These are phyloP conservation scores for Puccinia novopanici DNA, from an alignment of 1,284 basidiomycete genomes.

Conservation along the genomic window DNA sequence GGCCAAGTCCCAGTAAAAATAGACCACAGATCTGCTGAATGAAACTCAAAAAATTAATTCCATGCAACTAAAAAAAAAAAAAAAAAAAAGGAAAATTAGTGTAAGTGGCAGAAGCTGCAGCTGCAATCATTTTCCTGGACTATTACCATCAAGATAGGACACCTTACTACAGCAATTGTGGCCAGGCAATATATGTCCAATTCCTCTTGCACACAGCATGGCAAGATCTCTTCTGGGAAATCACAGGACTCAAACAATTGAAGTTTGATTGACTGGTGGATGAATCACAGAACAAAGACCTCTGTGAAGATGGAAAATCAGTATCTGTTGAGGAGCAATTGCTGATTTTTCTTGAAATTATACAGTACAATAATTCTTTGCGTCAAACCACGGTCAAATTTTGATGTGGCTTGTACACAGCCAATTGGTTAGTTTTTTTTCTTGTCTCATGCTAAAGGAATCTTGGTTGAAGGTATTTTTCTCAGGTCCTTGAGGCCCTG, in stretches of 20 bases:
- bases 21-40: too few species aligned
- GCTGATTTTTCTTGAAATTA: background rate
- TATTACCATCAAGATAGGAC: background rate
- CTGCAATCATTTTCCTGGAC: background rate
- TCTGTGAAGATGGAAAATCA: background rate
- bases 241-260: background rate
- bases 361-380: background rate
- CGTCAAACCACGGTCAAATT: background rate
- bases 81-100: too few species aligned
- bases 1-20: too few species aligned
- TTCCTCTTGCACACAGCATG: background rate
- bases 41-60: too few species aligned
- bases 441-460: background rate
- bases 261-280: background rate
- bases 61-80: too few species aligned
- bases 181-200: background rate
- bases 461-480: background rate
- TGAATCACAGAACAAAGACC: background rate
- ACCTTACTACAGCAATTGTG: background rate
- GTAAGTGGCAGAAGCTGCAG: too few species aligned
- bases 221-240: background rate
- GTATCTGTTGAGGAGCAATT: background rate
- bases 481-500: background rate
- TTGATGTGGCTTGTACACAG: background rate
- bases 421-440: background rate